These are phyloP conservation scores for Hypoxylon crocopeplum DNA, from an alignment of 495 filamentous ascomycete species.

Conservation along the genomic window DNA sequence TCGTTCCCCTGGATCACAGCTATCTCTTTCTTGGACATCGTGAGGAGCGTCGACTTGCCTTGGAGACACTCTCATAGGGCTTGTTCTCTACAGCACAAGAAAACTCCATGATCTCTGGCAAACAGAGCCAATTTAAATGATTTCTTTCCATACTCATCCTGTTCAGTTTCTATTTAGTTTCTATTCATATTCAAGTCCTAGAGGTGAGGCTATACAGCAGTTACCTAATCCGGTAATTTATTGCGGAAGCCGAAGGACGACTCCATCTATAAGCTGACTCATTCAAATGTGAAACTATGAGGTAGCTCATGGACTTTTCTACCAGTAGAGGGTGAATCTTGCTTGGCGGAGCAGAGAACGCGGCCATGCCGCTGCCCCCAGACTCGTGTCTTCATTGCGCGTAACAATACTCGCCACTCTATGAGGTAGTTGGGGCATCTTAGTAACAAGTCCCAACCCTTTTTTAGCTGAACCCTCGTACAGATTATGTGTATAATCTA, in stretches of 20 bases:
- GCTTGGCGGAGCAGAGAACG: conserved; percentile 4
- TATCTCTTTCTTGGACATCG: conserved; percentile 14
- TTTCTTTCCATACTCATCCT: not conserved
- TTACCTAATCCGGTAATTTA: conserved; percentile 15
- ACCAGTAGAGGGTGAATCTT: conserved; percentile 1
- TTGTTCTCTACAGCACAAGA: conserved; percentile 1
- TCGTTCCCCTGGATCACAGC: conserved; percentile 2
- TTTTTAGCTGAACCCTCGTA: not conserved
- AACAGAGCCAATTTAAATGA: conserved; percentile 13
- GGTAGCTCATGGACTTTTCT: not conserved
- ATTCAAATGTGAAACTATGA: conserved; percentile 12
- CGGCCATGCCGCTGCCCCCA: not conserved
- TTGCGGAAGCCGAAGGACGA: conserved; percentile 15
- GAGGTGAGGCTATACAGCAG: conserved; percentile 23
- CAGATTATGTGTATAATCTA: not conserved
- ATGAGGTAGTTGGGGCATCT: not conserved
- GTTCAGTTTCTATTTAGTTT: not conserved
- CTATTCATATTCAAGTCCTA: conserved; percentile 15
- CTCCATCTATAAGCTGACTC: conserved; percentile 28
- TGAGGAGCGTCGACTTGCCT: conserved; percentile 1
- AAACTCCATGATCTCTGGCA: conserved; percentile 3
- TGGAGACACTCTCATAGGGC: not conserved
- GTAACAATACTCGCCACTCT: too few species aligned
- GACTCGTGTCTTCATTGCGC: conserved; percentile 4
- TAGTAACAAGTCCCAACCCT: not conserved